Base-by-base conservation (phyloP, 352 stramenopile species). In the Plasmopara viticola region DNA sequence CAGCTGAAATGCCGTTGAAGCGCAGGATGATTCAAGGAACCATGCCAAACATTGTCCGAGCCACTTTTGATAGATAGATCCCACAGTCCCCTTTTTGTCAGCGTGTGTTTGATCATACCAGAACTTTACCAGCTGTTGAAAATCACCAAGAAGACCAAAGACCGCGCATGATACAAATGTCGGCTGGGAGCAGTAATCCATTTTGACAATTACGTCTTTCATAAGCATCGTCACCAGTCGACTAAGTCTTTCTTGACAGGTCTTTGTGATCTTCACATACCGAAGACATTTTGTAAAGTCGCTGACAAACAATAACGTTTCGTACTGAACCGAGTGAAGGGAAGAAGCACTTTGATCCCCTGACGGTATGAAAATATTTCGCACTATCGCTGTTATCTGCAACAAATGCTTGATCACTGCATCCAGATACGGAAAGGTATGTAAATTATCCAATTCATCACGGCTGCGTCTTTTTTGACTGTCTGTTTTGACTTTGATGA, bases 131-230 rank as follows among this genome's bases (percentile, higher is more conserved):
- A 83, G 41, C 6, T 47, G 15, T 2, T 65, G 58, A n/a, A 69
- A 75, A 39, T 63, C 51, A 15, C 55, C 51, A 3, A 83, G 9
- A 38, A 85, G 49, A 12, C 50, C 38, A 0, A 84, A 44, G 25
- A 75, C 57, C 14, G 58, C 66, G 37, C 62, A 76, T n/a, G 69
- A 62, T 9, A 89, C 47, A 54, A 68, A 86, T 38, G 71, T 68
- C 12, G 75, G 62, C 31, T 70, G 59, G n/a, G 37, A 55, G 0
- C 5, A 30, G 13, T 66, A 70, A 9, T 66, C 44, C 33, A 64
- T 62, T 2, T 9, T 5, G 20, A 69, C 5, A 6, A 60, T 50
- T 5, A 51, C 35, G 35, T 57, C 35, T 4, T 56, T 44, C 44
- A 77, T 38, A 1, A 79, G 47, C 2, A 37, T 9, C 5, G 33